Conservation (phyloP, 192 early-diverging fungal genomes). For the Coemansia biformis region DNA sequence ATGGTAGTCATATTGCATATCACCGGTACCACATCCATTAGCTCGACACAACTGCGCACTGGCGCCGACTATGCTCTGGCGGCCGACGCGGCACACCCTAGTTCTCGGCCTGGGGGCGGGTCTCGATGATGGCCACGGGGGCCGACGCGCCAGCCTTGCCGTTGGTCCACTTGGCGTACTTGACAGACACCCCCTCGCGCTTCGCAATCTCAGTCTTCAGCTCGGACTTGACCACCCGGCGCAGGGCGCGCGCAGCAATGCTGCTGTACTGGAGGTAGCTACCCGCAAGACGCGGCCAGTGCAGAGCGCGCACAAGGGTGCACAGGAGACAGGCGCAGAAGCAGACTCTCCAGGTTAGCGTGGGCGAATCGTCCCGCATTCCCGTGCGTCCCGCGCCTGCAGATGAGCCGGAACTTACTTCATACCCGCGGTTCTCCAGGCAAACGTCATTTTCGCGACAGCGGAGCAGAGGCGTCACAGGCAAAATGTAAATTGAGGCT, state of each 20-base stretch:
- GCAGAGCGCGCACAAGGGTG: no score
- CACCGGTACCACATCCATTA: not conserved
- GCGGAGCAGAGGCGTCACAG: not conserved
- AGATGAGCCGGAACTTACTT: slow-evolving; percentile 26
- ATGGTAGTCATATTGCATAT: no score
- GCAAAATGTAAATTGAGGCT: not conserved
- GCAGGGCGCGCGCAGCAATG: slow-evolving; percentile 48
- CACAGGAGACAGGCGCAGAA: not conserved
- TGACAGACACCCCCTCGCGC: slow-evolving; percentile 39
- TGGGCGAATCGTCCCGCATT: no score
- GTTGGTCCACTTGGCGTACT: slow-evolving; percentile 44
- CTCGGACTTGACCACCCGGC: slow-evolving; percentile 39
- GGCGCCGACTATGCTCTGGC: no score
- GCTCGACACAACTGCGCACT: not conserved
- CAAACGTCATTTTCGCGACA: slow-evolving; percentile 26
- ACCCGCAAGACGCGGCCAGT: not conserved
- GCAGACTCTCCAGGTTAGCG: no score
- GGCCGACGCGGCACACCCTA: no score
- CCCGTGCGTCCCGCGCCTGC: not conserved
- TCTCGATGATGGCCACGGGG: slow-evolving; percentile 26
- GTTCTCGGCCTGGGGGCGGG: slow-evolving; percentile 31
- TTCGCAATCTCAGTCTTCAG: slow-evolving; percentile 45
- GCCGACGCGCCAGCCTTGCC: slow-evolving; percentile 34
- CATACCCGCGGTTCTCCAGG: slow-evolving; percentile 49
- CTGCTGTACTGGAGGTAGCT: slow-evolving; percentile 52